These are phyloP conservation scores for Zizania latifolia DNA, from an alignment of 176 grass and related monocot genomes.

Conservation along the genomic window DNA sequence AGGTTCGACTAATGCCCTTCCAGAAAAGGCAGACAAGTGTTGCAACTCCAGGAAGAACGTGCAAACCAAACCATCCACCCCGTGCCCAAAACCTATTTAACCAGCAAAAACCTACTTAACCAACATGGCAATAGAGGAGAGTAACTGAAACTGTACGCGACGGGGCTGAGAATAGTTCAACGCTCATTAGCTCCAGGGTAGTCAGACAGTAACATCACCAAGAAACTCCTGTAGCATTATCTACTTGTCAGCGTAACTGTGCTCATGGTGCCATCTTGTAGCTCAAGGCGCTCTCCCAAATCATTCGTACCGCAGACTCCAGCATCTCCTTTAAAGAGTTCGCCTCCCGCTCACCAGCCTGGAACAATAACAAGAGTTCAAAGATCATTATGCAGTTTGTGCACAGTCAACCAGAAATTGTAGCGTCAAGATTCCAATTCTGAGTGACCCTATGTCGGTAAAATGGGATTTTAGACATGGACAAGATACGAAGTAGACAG, in stretches of 20 bases:
- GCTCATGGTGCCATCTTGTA: conserved; percentile 18
- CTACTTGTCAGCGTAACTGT: neutral
- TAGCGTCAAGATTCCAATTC: neutral
- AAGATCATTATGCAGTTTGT: neutral
- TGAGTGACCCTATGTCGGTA: neutral
- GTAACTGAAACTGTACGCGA: neutral
- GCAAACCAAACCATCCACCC: neutral
- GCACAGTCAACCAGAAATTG: neutral
- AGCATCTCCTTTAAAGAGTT: conserved; percentile 31
- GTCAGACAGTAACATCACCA: neutral
- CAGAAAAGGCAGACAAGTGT: too few relatives aligned
- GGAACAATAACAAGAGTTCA: neutral
- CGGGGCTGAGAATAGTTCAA: neutral
- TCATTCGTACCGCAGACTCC: conserved; percentile 12
- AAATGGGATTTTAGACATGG: neutral
- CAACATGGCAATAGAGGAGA: neutral
- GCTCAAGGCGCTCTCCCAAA: conserved; percentile 32
- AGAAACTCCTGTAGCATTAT: neutral
- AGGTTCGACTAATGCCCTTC: neutral
- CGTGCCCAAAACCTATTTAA: neutral
- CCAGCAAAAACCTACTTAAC: too few relatives aligned
- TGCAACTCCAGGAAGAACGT: too few relatives aligned
- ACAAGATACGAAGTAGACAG: neutral
- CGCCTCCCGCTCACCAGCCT: conserved; percentile 1
- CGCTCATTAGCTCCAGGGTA: neutral